These are phyloP conservation scores for Rugonectria rugulosa DNA, from an alignment of 2,329 filamentous ascomycete species.

Conservation along the genomic window DNA sequence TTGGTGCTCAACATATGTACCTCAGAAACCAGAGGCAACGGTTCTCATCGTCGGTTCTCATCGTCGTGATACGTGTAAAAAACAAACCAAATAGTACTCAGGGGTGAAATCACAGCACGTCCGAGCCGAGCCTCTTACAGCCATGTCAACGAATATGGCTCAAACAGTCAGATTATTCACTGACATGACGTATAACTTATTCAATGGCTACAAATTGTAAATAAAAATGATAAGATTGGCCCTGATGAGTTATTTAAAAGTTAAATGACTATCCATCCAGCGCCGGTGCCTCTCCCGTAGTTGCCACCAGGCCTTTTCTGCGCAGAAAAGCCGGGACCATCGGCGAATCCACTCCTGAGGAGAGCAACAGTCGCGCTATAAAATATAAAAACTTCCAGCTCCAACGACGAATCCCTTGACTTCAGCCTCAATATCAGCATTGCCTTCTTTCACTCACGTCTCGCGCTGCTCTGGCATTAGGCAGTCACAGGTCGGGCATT, in stretches of 20 bases:
- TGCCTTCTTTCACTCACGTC: not conserved
- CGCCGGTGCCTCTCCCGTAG: slow-evolving; percentile 6
- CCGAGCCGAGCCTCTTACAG: no score
- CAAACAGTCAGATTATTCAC: no score
- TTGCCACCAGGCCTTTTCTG: slow-evolving; percentile 19
- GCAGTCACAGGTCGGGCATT: not conserved
- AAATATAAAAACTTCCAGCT: slow-evolving; percentile 38
- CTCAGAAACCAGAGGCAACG: no score
- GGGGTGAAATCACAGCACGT: no score
- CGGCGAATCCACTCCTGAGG: slow-evolving; percentile 22
- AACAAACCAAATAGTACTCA: no score
- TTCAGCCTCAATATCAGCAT: not conserved
- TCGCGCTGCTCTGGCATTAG: not conserved
- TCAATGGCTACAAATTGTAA: no score
- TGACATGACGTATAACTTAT: not conserved
- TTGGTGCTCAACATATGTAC: no score
- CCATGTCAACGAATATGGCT: no score
- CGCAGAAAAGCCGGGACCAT: slow-evolving; percentile 24
- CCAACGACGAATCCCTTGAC: slow-evolving; percentile 22
- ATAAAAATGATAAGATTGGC: slow-evolving; percentile 1
- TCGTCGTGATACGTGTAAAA: no score
- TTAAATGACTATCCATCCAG: not conserved
- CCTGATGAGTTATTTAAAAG: slow-evolving; percentile 20
- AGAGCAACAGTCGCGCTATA: slow-evolving; percentile 29
- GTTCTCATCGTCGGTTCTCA: no score